Percentiles rank a stretch among this genome's conserved stretches.
Conservation (phyloP, 331 rosid species). For the Cydonia oblonga region DNA sequence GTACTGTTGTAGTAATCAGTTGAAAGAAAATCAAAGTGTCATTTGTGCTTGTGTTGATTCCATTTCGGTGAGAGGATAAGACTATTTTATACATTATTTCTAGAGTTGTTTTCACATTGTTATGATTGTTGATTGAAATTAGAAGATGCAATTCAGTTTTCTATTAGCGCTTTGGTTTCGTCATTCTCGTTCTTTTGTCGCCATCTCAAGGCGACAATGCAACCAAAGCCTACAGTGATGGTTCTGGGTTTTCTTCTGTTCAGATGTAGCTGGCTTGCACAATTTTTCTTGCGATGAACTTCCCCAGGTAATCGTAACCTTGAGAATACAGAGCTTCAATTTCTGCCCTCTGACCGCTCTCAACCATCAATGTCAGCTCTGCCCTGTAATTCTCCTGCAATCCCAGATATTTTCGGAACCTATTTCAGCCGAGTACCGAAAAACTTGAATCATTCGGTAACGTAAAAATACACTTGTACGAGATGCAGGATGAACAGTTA, state of each 20-base stretch:
- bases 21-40: neutral
- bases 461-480: neutral
- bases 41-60: neutral
- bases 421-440: neutral
- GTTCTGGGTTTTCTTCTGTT: neutral
- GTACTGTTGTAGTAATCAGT: conserved; percentile 14
- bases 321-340: conserved; percentile 72
- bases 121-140: neutral
- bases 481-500: neutral
- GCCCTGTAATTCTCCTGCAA: conserved; percentile 64
- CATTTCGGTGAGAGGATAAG: neutral
- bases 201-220: neutral
- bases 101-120: neutral
- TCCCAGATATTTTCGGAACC: neutral
- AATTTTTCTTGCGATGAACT: conserved; percentile 65
- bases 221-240: neutral
- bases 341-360: conserved; percentile 62
- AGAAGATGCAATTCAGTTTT: neutral
- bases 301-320: conserved; percentile 64
- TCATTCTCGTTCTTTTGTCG: neutral
- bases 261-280: conserved; percentile 68
- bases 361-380: conserved; percentile 64
- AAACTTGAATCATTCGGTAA: neutral
- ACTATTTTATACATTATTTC: neutral
- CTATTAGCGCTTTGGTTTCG: neutral